Conservation (phyloP, 441 rosid genomes). For the Melastoma candidum region DNA sequence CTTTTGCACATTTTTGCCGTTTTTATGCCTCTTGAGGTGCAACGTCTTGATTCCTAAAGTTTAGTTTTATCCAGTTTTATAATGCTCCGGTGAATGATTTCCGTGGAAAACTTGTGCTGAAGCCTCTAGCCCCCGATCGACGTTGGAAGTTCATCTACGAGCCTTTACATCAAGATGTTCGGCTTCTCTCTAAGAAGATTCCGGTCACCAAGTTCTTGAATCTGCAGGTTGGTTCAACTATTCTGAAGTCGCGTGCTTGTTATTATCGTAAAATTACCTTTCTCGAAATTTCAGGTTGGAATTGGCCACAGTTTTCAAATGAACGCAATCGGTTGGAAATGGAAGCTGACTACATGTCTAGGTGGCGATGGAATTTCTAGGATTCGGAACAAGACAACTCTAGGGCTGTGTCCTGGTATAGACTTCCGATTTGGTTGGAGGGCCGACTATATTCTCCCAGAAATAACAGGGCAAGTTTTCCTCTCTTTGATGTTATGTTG, state of each 20-base stretch:
- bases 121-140: constrained; percentile 65
- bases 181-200: constrained; percentile 71
- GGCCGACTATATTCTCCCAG: constrained; percentile 87
- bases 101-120: constrained; percentile 75
- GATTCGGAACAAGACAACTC: constrained; percentile 67
- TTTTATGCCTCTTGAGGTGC: background rate
- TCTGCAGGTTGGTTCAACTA: constrained; percentile 52
- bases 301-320: constrained; percentile 69
- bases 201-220: constrained; percentile 72
- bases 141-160: constrained; percentile 78
- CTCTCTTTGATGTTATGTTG: background rate
- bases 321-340: constrained; percentile 83
- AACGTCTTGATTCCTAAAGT: background rate
- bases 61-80: constrained; percentile 43
- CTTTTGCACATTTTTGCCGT: no score
- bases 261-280: no score
- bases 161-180: constrained; percentile 64
- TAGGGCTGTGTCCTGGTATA: constrained; percentile 71
- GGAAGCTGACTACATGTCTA: constrained; percentile 79
- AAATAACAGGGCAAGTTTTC: constrained; percentile 64
- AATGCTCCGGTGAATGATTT: constrained; percentile 81
- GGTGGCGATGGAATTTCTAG: constrained; percentile 83
- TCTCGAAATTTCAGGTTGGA: constrained; percentile 46
- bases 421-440: constrained; percentile 88
- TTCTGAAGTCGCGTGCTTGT: no score